Evolutionary conservation across 768 basidiomycete species (phyloP).

Genomic region (Boletus vinaceobasis): DNA sequence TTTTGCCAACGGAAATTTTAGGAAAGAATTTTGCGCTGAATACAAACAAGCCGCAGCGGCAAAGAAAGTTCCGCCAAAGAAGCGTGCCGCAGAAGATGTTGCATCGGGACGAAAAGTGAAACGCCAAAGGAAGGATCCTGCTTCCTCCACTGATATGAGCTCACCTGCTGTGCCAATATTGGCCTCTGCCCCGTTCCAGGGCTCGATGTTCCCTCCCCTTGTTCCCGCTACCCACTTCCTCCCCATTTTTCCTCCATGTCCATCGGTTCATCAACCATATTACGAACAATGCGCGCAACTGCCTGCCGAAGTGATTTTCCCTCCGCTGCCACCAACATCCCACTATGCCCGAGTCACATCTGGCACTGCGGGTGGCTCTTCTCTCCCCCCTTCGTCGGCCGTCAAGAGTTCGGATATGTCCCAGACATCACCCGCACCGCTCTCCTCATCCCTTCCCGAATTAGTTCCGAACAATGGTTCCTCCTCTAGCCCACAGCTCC

Average conservation of each 20-base stretch:
- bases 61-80: conserved; percentile 34
- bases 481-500: conserved; percentile 60
- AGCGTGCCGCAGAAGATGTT: conserved; percentile 38
- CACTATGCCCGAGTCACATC: conserved; percentile 35
- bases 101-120: conserved; percentile 44
- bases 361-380: conserved; percentile 3
- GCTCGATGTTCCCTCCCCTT: conserved; percentile 21
- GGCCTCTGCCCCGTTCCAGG: conserved; percentile 14
- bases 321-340: conserved; percentile 59
- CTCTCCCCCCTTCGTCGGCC: conserved; percentile 24
- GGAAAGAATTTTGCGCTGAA: conserved; percentile 52
- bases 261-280: conserved; percentile 68
- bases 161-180: conserved; percentile 22
- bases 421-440: conserved; percentile 29
- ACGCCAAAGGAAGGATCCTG: conserved; percentile 39
- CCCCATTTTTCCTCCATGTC: conserved; percentile 50
- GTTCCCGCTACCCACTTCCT: conserved; percentile 24
- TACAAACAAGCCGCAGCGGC: conserved; percentile 28
- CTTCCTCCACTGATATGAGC: conserved; percentile 22
- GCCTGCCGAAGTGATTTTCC: conserved; percentile 68
- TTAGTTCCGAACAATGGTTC: conserved; percentile 61
- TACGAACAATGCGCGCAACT: conserved; percentile 58
- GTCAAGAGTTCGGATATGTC: conserved; percentile 20
- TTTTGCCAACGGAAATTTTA: conserved; percentile 80
- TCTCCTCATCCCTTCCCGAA: conserved; percentile 51